These are phyloP conservation scores for Zalerion maritima DNA, from an alignment of 495 filamentous ascomycete species.

Conservation along the genomic window DNA sequence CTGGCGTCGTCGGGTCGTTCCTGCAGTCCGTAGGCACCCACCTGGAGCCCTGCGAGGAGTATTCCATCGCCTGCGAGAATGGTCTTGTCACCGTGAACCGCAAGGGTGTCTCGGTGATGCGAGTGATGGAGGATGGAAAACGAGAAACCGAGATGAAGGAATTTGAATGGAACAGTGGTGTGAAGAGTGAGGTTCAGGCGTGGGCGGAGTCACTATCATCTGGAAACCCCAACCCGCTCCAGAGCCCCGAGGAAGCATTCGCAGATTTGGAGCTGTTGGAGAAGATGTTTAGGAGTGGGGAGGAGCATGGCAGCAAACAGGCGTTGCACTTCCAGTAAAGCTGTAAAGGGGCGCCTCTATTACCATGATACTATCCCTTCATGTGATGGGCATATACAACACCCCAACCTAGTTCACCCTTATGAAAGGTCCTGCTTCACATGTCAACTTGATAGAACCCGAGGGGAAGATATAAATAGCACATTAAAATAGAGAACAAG, in stretches of 20 bases:
- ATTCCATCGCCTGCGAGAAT: slow-evolving; percentile 35
- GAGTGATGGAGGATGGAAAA: slow-evolving; percentile 22
- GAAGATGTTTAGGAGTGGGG: slow-evolving; percentile 48
- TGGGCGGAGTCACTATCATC: slow-evolving; percentile 44
- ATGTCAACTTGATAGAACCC: too few species aligned
- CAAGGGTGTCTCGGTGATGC: slow-evolving; percentile 23
- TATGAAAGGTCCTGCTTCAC: too few species aligned
- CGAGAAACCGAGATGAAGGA: slow-evolving; percentile 35
- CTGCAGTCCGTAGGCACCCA: slow-evolving; percentile 51
- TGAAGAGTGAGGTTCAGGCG: slow-evolving; percentile 49
- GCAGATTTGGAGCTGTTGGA: slow-evolving; percentile 56
- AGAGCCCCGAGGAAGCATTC: slow-evolving; percentile 52
- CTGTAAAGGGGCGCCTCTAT: too few species aligned
- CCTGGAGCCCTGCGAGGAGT: slow-evolving; percentile 34
- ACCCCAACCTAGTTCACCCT: too few species aligned
- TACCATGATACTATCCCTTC: too few species aligned
- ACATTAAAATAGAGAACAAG: too few species aligned
- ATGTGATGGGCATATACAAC: too few species aligned
- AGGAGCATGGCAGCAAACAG: slow-evolving; percentile 34
- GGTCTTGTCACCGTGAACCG: slow-evolving; percentile 32
- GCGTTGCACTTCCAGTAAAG: slow-evolving; percentile 18
- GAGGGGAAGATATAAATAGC: too few species aligned
- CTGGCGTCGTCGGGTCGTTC: slow-evolving; percentile 49
- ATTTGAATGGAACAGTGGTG: slow-evolving; percentile 40
- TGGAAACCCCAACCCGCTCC: slow-evolving; percentile 34